Base-by-base conservation (phyloP, 345 rosid genomes). In the Eucalyptus pauciflora region DNA sequence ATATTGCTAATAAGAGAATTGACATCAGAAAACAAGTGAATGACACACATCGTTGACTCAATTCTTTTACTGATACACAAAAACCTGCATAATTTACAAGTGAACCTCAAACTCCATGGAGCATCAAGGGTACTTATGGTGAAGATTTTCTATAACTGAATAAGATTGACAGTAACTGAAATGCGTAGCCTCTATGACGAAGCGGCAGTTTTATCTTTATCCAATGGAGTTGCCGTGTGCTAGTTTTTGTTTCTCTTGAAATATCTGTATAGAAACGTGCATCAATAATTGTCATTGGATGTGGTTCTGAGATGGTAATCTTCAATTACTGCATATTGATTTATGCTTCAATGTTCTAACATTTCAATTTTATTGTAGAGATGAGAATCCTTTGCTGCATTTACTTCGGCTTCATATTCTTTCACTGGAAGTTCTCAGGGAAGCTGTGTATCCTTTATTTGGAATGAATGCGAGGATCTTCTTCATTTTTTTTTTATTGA, bases 381-480 rank as follows among this genome's bases (percentile, higher is more conserved):
- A 86, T 85, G 93, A 91, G 43, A 90, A 91, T 89, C 92, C 92
- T 62, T 91, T 94, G 90, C 92, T 86, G 89, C 89, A 90, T 89
- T 87, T 93, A 62, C 95, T 93, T 83, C 91, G 91, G 93, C 96
- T 95, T 89, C 97, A 95, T 90, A 88, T 92, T 89, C 95, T 94
- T 90, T 95, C 95, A 80, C 88, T 95, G 91, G 95, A 93, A 89
- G 96, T 95, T 92, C 94, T 95, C 71, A 94, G 95, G 85, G 97
- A 95, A 93, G 96, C 97, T 85, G 91, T 91, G 97, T 95, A 95
- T 95, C 97, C 97, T 95, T 91, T 49, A 51, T 20, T 46, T 13
- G 46, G 15, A 64, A 71, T 48, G 37, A 24, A 71, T 71, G 45
- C 2, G 14, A 8, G 46, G 45, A 71, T 71, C 81, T 67, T 67